Percentiles rank a stretch among this genome's conserved stretches.
Conservation (phyloP, 352 stramenopile genomes). For the Globisporangium cederbergense region DNA sequence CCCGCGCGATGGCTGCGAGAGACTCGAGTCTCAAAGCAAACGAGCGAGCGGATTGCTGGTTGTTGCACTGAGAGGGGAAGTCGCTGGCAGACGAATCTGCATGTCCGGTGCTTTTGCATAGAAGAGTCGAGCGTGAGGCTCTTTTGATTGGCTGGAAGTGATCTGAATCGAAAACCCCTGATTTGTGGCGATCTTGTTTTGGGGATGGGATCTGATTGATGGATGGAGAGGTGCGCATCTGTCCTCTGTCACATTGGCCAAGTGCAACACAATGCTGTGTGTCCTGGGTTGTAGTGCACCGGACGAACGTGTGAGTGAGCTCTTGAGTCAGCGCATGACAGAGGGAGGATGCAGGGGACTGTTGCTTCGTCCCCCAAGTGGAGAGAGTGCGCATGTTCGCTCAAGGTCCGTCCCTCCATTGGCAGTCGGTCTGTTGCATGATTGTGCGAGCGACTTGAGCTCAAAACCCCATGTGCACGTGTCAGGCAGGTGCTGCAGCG, state of each 20-base stretch:
- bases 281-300: not conserved
- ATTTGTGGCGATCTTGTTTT: conserved; percentile 7
- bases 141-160: conserved; percentile 6
- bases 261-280: not conserved
- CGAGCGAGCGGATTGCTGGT: too few species aligned
- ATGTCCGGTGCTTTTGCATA: conserved; percentile 1
- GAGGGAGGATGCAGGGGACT: not conserved
- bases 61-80: too few species aligned
- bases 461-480: not conserved
- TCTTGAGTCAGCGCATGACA: not conserved
- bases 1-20: not conserved
- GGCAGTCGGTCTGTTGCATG: not conserved
- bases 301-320: not conserved
- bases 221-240: conserved; percentile 7
- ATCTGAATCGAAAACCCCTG: not conserved
- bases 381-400: not conserved
- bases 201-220: conserved; percentile 1
- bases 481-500: not conserved
- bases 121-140: not conserved
- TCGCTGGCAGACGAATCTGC: not conserved
- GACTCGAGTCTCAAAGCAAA: too few species aligned
- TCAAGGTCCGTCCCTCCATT: not conserved
- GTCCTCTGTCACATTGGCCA: conserved; percentile 2
- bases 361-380: not conserved
- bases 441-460: not conserved